Conservation (phyloP, 306 rosid genomes). For the Senna siamea region DNA sequence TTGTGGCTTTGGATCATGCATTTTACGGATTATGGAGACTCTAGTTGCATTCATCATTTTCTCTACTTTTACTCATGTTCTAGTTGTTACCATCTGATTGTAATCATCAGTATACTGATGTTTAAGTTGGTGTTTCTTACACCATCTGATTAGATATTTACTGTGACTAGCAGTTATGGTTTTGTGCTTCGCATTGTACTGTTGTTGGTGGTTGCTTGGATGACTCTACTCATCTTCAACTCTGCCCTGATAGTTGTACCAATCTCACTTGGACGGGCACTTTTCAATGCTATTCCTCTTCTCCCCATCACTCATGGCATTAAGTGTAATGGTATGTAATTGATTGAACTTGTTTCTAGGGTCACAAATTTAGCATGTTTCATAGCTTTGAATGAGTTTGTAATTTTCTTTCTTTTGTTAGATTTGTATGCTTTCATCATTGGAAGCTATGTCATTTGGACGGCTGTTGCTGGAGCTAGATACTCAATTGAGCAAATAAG, state of each 20-base stretch:
- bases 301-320: conserved; percentile 98
- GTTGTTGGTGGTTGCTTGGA: conserved; percentile 95
- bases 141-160: conserved; percentile 20
- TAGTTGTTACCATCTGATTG: neutral
- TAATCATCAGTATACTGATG: neutral
- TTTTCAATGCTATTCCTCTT: conserved; percentile 89
- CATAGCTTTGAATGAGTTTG: conserved; percentile 10
- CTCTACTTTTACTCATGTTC: no score
- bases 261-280: conserved; percentile 80
- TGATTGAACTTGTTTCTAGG: conserved; percentile 34
- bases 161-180: conserved; percentile 65
- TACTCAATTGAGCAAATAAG: conserved; percentile 79
- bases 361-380: neutral
- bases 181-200: conserved; percentile 92
- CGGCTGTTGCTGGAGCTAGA: conserved; percentile 91
- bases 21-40: no score
- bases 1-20: neutral
- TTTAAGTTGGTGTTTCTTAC: conserved; percentile 23
- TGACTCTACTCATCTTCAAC: conserved; percentile 92
- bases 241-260: conserved; percentile 94
- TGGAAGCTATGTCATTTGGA: conserved; percentile 97
- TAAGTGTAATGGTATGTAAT: conserved; percentile 83
- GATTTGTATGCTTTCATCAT: conserved; percentile 94
- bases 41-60: neutral
- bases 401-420: conserved; percentile 40